phyloP scores from a whole-genome alignment of 345 rosid genomes.

The Toxicodendron radicans region DNA sequence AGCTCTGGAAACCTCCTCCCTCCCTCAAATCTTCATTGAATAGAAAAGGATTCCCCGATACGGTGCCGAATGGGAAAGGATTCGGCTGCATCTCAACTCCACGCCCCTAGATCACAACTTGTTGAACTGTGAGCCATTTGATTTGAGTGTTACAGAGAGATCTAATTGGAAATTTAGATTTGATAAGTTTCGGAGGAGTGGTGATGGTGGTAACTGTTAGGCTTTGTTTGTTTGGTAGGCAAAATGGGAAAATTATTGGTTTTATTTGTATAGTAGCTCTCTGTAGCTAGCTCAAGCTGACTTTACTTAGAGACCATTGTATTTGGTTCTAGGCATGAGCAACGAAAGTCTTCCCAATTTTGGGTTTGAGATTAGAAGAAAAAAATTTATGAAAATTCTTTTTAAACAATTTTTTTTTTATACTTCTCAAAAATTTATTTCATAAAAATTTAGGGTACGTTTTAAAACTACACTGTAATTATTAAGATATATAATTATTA shows the following conservation, averaged over 20 bases:
- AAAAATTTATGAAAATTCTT: no score
- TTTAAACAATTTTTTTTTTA: no score
- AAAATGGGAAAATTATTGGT: neutral
- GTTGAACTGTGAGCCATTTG: neutral
- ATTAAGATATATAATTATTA: no score
- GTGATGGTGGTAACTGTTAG: neutral
- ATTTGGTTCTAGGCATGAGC: neutral
- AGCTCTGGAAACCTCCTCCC: slow-evolving; percentile 67
- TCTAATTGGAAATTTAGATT: neutral
- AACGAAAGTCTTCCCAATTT: no score
- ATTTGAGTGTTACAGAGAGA: neutral
- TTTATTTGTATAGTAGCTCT: neutral
- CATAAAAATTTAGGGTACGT: no score
- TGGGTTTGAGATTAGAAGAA: no score
- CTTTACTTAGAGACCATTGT: neutral
- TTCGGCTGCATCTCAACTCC: slow-evolving; percentile 78
- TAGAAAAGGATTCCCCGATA: slow-evolving; percentile 61
- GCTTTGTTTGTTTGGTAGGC: neutral
- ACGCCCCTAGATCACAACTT: slow-evolving; percentile 25
- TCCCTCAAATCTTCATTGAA: slow-evolving; percentile 69
- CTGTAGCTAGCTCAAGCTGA: neutral
- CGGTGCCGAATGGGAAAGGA: slow-evolving; percentile 63
- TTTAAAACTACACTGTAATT: no score
- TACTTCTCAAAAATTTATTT: no score
- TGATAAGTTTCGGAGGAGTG: neutral